These are phyloP conservation scores for Penicillium oxalicum DNA, from an alignment of 2,329 filamentous ascomycete species.

Conservation along the genomic window DNA sequence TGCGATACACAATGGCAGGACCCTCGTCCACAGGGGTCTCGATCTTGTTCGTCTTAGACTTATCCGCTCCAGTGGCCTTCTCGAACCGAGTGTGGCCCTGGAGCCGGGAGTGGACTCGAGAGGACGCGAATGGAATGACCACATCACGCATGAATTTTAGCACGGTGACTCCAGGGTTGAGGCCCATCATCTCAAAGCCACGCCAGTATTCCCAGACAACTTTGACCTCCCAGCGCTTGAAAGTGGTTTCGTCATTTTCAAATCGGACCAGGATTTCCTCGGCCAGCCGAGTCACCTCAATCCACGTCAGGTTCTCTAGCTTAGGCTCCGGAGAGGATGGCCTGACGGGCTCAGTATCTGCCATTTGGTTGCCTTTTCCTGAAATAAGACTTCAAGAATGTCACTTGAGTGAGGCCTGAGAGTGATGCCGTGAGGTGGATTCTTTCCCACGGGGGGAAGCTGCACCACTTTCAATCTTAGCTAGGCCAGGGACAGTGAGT, in stretches of 20 bases:
- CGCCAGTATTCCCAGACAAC: slow-evolving; percentile 4
- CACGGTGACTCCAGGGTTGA: background rate
- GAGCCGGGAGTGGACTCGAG: background rate
- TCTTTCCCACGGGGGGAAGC: no score
- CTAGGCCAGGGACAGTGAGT: no score
- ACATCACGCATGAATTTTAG: slow-evolving; percentile 1
- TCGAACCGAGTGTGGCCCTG: background rate
- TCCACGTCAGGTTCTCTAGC: slow-evolving; percentile 1
- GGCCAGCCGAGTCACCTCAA: background rate
- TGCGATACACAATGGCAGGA: background rate
- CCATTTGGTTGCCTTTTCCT: background rate
- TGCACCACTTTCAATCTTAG: no score
- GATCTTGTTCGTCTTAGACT: slow-evolving; percentile 1
- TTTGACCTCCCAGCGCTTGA: slow-evolving; percentile 1
- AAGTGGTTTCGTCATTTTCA: background rate
- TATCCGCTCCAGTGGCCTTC: background rate
- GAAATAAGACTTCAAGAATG: background rate
- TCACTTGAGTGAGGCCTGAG: background rate
- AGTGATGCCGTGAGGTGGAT: background rate
- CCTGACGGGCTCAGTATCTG: background rate
- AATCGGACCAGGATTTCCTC: background rate
- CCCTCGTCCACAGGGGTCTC: background rate
- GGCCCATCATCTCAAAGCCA: slow-evolving; percentile 4
- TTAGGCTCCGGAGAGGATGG: background rate
- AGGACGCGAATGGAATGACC: slow-evolving; percentile 1